Evolutionary conservation across 805 yeast genomes (phyloP), one percentile per base, ranked within the genome.

Genomic region (Pichia kluyveri): DNA sequence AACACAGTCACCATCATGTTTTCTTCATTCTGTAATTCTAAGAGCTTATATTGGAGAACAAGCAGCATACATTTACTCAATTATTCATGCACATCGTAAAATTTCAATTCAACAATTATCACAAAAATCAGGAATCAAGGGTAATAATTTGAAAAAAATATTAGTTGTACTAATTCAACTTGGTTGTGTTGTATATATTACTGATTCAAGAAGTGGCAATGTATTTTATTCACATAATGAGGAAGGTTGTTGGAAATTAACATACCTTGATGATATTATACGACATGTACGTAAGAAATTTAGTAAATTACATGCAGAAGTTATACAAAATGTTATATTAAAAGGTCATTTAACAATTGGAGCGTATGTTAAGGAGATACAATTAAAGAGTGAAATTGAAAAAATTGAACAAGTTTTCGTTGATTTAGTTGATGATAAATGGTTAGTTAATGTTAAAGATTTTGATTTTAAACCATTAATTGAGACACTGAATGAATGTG

Each of bases 221-320:
- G 39, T 49, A 4, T 75, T 67, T 56, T 88, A 89, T 62, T 69
- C 69, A 31, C 76, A 80, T 51, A 75, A 82, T 57, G 83, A 82
- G 51, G 72, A 71, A 36, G 95, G 95, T 7, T 65, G 81, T 18
- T 70, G 79, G 53, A 64, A 76, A 47, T 68, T 88, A 46, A 63
- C 89, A 17, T 86, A 89, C 63, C 71, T 89, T 8, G 97, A 96
- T 40, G 86, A 84, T 46, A 79, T 89, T 51, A 70, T 88, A 32
- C 63, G 73, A 44, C 71, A 70, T 50, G 71, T 83, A 42, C 72
- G 76, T 48, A 60, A 65, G n/a, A 68, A 65, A 28, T 68, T 56
- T 42, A 73, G 77, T 15, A 68, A 66, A 23, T 66, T 66, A 14
- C 54, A 65, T 36, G 80, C 85, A 2, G 79, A 79, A 45, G 75